Conservation (phyloP, 2,329 filamentous ascomycete genomes). For the Aspergillus oerlinghausenensis region DNA sequence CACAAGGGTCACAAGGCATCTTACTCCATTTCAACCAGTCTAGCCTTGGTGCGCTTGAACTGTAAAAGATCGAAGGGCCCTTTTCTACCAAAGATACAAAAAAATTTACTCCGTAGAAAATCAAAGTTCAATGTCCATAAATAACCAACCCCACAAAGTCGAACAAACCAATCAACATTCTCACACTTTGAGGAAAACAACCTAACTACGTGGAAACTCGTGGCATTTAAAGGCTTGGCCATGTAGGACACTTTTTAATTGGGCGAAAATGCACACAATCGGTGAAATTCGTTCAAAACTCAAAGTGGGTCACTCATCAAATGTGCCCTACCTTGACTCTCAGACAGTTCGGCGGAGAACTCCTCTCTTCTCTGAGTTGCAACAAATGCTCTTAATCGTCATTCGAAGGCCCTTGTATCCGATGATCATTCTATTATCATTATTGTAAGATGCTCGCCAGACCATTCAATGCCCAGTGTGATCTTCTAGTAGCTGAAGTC, state of each 20-base stretch:
- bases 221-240: background rate
- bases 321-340: too few relatives aligned
- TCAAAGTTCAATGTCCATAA: background rate
- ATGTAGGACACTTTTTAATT: background rate
- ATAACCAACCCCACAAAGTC: background rate
- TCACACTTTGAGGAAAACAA: background rate
- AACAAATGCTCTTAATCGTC: too few relatives aligned
- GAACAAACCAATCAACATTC: background rate
- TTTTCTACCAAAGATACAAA: background rate
- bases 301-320: background rate
- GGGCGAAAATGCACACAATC: background rate
- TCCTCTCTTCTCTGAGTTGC: too few relatives aligned
- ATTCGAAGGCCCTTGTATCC: too few relatives aligned
- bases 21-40: background rate
- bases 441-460: background rate
- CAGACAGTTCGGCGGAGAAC: too few relatives aligned
- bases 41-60: background rate
- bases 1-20: background rate
- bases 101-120: background rate
- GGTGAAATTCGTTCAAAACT: background rate
- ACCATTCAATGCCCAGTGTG: background rate
- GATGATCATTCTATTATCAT: background rate
- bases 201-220: background rate
- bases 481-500: background rate
- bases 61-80: background rate